Percentiles rank a stretch among this genome's conserved stretches.
Evolutionary conservation across 306 rosid species (phyloP).

Genomic region (Prunus persica): DNA sequence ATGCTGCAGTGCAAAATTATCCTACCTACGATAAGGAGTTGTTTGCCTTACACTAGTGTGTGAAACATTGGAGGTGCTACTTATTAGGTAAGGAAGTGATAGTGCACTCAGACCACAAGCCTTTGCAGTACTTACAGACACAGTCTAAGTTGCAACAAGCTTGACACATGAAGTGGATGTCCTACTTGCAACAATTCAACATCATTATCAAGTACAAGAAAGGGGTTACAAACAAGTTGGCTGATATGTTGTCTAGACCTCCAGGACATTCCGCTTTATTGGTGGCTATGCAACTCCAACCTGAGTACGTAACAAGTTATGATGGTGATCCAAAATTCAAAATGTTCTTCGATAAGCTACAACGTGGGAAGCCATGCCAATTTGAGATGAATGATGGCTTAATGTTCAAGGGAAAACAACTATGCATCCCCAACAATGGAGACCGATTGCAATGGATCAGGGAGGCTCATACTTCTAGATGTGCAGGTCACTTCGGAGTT

Average conservation of each 20-base stretch:
- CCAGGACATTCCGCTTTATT: neutral
- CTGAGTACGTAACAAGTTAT: neutral
- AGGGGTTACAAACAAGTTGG: neutral
- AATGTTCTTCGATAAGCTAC: too few relatives aligned
- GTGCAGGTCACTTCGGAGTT: neutral
- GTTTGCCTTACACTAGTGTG: neutral
- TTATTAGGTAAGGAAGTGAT: neutral
- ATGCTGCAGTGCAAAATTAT: too few relatives aligned
- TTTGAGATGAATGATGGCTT: too few relatives aligned
- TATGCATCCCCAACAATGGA: too few relatives aligned
- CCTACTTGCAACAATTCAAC: slow-evolving; percentile 4
- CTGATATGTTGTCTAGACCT: neutral
- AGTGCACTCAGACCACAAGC: neutral
- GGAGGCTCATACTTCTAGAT: neutral
- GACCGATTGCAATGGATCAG: too few relatives aligned
- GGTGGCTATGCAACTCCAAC: neutral
- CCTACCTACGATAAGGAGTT: neutral
- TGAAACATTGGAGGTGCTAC: slow-evolving; percentile 1
- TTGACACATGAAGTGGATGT: neutral
- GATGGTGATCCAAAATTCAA: too few relatives aligned
- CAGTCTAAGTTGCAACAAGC: neutral
- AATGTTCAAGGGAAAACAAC: too few relatives aligned
- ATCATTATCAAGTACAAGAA: slow-evolving; percentile 4
- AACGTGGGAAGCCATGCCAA: too few relatives aligned
- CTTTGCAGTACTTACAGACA: neutral